These are phyloP conservation scores for Metschnikowia cubensis DNA, from an alignment of 805 yeast genomes.

Conservation along the genomic window DNA sequence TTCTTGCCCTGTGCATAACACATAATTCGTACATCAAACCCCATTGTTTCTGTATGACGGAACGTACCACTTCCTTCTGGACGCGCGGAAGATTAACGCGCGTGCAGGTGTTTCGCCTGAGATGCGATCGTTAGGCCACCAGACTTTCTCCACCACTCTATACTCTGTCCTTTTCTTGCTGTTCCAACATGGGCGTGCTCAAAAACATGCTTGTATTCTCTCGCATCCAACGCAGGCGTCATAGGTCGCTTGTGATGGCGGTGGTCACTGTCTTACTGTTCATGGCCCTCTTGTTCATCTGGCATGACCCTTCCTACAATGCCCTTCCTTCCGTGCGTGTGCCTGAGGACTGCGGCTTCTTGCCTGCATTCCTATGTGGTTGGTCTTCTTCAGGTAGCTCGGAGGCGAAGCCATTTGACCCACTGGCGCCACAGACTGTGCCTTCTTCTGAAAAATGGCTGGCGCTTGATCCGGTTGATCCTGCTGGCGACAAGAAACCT, in stretches of 20 bases:
- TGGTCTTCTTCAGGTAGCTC: background rate
- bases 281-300: conserved; percentile 5
- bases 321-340: conserved; percentile 4
- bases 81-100: conserved; percentile 18
- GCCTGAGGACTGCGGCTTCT: conserved; percentile 7
- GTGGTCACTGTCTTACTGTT: conserved; percentile 8
- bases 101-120: background rate
- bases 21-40: background rate
- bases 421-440: background rate
- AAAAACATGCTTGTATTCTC: conserved; percentile 9
- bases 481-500: background rate
- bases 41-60: background rate
- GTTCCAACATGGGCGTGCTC: conserved; percentile 8
- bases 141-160: background rate
- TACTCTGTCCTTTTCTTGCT: background rate
- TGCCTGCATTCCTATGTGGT: conserved; percentile 12
- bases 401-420: background rate
- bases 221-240: conserved; percentile 17
- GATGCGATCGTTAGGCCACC: background rate
- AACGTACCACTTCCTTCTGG: background rate
- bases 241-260: conserved; percentile 6
- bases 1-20: background rate
- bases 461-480: background rate
- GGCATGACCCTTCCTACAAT: conserved; percentile 7
- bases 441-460: background rate